Evolutionary conservation across 2,329 filamentous ascomycete species (phyloP).

Genomic region (Calonectria multiphialidica): DNA sequence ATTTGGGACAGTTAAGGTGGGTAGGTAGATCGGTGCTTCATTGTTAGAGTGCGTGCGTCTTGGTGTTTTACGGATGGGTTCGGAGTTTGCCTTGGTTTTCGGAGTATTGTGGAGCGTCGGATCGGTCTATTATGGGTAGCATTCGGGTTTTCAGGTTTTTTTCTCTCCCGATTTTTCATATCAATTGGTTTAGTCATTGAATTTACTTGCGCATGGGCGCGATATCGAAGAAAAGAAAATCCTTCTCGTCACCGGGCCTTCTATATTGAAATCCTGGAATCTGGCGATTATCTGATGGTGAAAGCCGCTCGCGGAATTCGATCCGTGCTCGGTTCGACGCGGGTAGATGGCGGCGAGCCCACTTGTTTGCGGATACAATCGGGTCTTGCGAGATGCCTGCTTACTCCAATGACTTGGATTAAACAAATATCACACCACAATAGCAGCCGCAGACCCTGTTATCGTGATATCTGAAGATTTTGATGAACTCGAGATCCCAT

Average conservation of each 20-base stretch:
- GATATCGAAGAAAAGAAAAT: neutral
- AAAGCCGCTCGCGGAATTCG: slow-evolving; percentile 16
- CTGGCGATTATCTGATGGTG: neutral
- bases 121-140: neutral
- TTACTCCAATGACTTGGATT: neutral
- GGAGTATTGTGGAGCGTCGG: slow-evolving; percentile 1
- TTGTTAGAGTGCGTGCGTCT: neutral
- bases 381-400: neutral
- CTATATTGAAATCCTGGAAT: neutral
- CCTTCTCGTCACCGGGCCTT: neutral
- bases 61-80: neutral
- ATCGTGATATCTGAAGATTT: slow-evolving; percentile 9
- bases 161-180: neutral
- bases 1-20: slow-evolving; percentile 71
- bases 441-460: neutral
- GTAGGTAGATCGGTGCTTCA: neutral
- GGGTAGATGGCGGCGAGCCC: neutral
- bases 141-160: neutral
- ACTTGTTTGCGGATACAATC: slow-evolving; percentile 13
- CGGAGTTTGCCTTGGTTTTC: neutral
- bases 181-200: slow-evolving; percentile 1
- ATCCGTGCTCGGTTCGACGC: slow-evolving; percentile 11
- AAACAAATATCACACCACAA: slow-evolving; percentile 6
- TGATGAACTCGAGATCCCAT: neutral
- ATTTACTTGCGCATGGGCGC: neutral